Conservation (phyloP, 2,329 filamentous ascomycete genomes). For the Alternaria atra region DNA sequence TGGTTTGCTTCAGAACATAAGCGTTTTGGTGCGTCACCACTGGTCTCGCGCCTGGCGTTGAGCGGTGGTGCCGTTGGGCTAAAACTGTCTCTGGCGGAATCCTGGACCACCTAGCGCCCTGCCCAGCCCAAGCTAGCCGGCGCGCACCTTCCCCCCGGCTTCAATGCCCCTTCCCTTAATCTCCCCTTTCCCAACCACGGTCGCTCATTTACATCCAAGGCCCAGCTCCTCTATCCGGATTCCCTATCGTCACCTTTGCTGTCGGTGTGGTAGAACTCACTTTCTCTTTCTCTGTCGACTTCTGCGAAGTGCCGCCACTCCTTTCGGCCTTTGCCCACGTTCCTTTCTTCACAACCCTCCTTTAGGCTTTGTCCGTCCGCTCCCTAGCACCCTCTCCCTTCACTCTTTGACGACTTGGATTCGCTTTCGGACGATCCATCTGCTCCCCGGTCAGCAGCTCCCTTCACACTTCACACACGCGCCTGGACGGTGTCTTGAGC, state of each 20-base stretch:
- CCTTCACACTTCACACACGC: conserved; percentile 42
- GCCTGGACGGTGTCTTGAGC: conserved; percentile 50
- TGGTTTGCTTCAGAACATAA: conserved; percentile 23
- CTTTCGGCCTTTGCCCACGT: conserved; percentile 54
- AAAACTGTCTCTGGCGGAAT: conserved; percentile 15
- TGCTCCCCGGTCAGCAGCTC: conserved; percentile 52
- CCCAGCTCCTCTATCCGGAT: conserved; percentile 45
- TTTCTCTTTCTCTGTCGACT: conserved; percentile 51
- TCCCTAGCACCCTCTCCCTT: conserved; percentile 46
- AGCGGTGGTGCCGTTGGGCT: conserved; percentile 28
- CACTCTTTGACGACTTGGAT: conserved; percentile 42
- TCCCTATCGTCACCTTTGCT: conserved; percentile 46
- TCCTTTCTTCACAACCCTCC: conserved; percentile 43
- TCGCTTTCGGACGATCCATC: conserved; percentile 51
- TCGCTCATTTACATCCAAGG: conserved; percentile 47
- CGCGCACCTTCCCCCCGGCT: conserved; percentile 40
- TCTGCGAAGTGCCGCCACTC: conserved; percentile 54
- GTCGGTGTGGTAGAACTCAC: conserved; percentile 50
- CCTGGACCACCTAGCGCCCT: conserved; percentile 13
- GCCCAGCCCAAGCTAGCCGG: conserved; percentile 20
- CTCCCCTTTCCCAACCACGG: conserved; percentile 44
- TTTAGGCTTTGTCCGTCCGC: conserved; percentile 52
- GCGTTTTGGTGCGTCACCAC: conserved; percentile 28
- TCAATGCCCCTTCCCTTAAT: conserved; percentile 46
- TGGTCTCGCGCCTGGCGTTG: conserved; percentile 27